These are phyloP conservation scores for Penicillium cataractarum DNA, from an alignment of 495 filamentous ascomycete species.

Conservation along the genomic window DNA sequence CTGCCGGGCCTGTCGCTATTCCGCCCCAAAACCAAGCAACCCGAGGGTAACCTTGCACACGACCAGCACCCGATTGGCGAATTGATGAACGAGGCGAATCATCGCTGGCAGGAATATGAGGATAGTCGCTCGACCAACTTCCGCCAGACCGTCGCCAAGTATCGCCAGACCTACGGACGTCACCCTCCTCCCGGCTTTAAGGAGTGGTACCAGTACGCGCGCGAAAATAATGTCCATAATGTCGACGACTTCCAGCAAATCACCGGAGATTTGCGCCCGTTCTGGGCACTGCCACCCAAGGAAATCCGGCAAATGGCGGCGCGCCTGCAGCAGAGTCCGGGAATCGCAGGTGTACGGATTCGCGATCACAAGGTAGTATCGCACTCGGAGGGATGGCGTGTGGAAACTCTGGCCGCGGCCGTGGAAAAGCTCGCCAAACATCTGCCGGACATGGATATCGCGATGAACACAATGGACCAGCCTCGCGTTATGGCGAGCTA, in stretches of 20 bases:
- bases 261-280: conserved; percentile 69
- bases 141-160: conserved; percentile 60
- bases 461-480: conserved; percentile 71
- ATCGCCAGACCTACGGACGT: conserved; percentile 63
- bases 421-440: conserved; percentile 59
- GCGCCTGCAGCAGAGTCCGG: conserved; percentile 50
- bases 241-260: conserved; percentile 78
- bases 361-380: conserved; percentile 59
- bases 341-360: conserved; percentile 59
- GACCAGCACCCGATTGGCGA: conserved; percentile 25
- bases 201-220: conserved; percentile 69
- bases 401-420: conserved; percentile 61
- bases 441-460: conserved; percentile 72
- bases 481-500: conserved; percentile 67
- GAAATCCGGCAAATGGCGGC: conserved; percentile 56
- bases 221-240: conserved; percentile 58
- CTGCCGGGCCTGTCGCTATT: conserved; percentile 14
- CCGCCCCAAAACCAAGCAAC: conserved; percentile 6
- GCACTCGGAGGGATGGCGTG: conserved; percentile 63
- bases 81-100: conserved; percentile 25
- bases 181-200: conserved; percentile 77
- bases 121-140: conserved; percentile 36
- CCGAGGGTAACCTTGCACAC: conserved; percentile 17
- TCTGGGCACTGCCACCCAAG: conserved; percentile 64
- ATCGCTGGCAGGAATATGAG: conserved; percentile 22